These are phyloP conservation scores for Mycosphaerella sp. DNA, from an alignment of 2,329 filamentous ascomycete genomes.

Conservation along the genomic window DNA sequence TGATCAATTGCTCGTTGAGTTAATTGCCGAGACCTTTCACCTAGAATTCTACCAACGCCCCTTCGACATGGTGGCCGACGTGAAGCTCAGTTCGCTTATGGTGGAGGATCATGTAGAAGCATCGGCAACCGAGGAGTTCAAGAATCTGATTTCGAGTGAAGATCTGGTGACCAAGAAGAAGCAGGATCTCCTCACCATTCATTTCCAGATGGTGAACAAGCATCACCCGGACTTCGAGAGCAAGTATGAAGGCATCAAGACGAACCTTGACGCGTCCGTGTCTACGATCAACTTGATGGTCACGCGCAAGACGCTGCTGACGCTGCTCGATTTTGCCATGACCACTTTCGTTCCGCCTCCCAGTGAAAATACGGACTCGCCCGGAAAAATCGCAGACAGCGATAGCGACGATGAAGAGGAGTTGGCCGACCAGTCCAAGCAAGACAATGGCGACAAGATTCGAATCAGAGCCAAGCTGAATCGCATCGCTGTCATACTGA, in stretches of 20 bases:
- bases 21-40: constrained; percentile 83
- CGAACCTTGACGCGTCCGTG: constrained; percentile 81
- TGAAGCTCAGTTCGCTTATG: constrained; percentile 76
- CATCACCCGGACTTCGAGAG: constrained; percentile 90
- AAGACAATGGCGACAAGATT: constrained; percentile 61
- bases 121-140: constrained; percentile 82
- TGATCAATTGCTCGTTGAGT: constrained; percentile 78
- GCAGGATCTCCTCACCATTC: constrained; percentile 77
- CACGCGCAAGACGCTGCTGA: constrained; percentile 85
- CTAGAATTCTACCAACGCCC: constrained; percentile 82
- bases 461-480: constrained; percentile 90
- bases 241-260: constrained; percentile 87
- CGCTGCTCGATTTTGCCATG: constrained; percentile 86
- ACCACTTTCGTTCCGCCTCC: constrained; percentile 65
- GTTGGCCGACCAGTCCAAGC: constrained; percentile 30
- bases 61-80: constrained; percentile 89
- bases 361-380: constrained; percentile 16
- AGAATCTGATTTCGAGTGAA: constrained; percentile 94
- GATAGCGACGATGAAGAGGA: constrained; percentile 32
- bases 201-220: constrained; percentile 75
- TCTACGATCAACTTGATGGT: constrained; percentile 96
- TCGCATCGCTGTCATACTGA: constrained; percentile 87
- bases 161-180: constrained; percentile 61
- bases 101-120: constrained; percentile 93
- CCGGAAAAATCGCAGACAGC: constrained; percentile 20